A percentile compares a stretch with the other conserved stretches of the same genome.
phyloP scores from a whole-genome alignment of 345 rosid species.

The Gossypium bickii region DNA sequence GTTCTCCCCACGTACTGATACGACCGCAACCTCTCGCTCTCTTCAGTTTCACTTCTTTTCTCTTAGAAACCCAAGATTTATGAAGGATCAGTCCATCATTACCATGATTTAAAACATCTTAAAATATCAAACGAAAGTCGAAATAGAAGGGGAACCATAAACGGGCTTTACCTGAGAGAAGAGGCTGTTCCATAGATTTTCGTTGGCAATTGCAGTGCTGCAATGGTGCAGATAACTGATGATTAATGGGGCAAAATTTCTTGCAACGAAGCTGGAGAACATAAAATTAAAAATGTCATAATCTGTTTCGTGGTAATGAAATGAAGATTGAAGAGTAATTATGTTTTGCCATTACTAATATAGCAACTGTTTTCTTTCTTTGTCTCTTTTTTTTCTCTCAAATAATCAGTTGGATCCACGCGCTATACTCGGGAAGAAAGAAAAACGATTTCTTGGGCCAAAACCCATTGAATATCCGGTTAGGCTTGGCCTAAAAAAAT shows the following conservation, averaged over 20 bases:
- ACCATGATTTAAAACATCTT: background rate
- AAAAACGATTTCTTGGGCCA: background rate
- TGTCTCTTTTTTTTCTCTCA: too few relatives aligned
- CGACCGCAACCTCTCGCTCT: constrained; percentile 56
- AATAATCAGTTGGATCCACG: too few relatives aligned
- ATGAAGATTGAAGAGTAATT: background rate
- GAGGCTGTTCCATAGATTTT: constrained; percentile 14
- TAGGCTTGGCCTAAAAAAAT: background rate
- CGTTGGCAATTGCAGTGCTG: background rate
- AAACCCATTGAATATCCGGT: too few relatives aligned
- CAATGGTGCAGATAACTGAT: background rate
- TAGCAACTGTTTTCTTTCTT: too few relatives aligned
- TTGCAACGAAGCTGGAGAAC: constrained; percentile 23
- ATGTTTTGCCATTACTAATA: too few relatives aligned
- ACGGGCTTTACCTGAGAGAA: constrained; percentile 16
- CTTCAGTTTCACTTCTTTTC: constrained; percentile 45
- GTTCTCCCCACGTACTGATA: constrained; percentile 70
- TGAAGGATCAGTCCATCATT: background rate
- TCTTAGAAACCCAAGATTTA: constrained; percentile 24
- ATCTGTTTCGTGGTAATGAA: background rate
- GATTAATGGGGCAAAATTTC: constrained; percentile 1
- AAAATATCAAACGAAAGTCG: background rate
- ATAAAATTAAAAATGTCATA: background rate
- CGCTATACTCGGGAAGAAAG: background rate
- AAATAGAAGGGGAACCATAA: background rate